phyloP scores from a whole-genome alignment of 1,139 yeast genomes.

The Suhomyces taliae region DNA sequence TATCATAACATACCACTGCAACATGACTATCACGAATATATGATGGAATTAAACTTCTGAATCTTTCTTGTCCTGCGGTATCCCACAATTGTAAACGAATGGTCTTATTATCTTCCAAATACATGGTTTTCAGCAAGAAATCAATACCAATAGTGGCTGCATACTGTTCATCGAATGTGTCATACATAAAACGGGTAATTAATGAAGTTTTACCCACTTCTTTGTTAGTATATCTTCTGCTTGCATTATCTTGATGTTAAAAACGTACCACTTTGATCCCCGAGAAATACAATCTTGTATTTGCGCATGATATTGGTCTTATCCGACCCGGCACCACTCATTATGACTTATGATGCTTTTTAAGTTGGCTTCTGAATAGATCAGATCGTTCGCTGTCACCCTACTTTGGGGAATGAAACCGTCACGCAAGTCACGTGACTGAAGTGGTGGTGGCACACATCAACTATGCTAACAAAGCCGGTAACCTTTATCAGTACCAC shows the following conservation, averaged over 20 bases:
- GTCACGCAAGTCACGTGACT: neutral
- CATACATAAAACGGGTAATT: conserved; percentile 95
- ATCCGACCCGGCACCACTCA: conserved; percentile 9
- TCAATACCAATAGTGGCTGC: conserved; percentile 97
- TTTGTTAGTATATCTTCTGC: conserved; percentile 16
- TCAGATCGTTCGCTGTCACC: neutral
- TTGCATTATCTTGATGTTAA: neutral
- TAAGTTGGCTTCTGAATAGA: neutral
- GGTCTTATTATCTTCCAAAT: conserved; percentile 56
- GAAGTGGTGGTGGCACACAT: neutral
- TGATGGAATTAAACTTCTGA: conserved; percentile 65
- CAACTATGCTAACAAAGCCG: no score
- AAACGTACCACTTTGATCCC: conserved; percentile 84
- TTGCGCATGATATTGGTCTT: conserved; percentile 49
- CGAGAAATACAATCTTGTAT: conserved; percentile 89
- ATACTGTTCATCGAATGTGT: conserved; percentile 94
- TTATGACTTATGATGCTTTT: neutral
- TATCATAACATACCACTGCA: conserved; percentile 93
- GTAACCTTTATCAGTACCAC: neutral
- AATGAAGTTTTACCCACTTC: conserved; percentile 90
- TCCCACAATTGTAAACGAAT: conserved; percentile 56
- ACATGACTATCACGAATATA: conserved; percentile 96
- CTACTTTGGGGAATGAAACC: neutral
- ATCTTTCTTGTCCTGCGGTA: conserved; percentile 66
- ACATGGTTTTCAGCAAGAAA: conserved; percentile 77